A percentile compares a stretch with the other conserved stretches of the same genome.
phyloP scores from a whole-genome alignment of 352 stramenopile genomes.

The Pythium oligandrum region DNA sequence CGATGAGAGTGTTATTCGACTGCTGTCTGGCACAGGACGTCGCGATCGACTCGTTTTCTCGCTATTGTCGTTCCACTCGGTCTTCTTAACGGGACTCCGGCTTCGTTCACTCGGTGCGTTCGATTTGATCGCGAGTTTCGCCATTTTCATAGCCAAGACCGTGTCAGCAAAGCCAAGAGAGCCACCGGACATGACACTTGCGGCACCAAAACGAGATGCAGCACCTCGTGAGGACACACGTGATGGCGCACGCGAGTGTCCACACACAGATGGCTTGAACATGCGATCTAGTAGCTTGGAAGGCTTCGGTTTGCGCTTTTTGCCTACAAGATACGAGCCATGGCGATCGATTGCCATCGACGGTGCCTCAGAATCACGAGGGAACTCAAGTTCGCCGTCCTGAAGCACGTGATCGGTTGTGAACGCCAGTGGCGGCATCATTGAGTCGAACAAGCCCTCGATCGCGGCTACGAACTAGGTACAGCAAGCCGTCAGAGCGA shows the following conservation, averaged over 20 bases:
- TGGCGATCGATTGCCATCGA: conserved; percentile 13
- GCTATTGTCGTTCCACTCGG: conserved; percentile 14
- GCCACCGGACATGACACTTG: conserved; percentile 16
- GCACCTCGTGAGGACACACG: conserved; percentile 8
- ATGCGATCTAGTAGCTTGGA: conserved; percentile 5
- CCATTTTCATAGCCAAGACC: conserved; percentile 24
- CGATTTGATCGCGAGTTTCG: conserved; percentile 8
- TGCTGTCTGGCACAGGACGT: not conserved
- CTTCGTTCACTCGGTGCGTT: not conserved
- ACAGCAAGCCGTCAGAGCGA: too few relatives aligned
- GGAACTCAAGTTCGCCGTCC: conserved; percentile 9
- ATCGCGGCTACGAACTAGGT: conserved; percentile 9
- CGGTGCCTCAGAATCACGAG: conserved; percentile 1
- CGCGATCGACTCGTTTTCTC: not conserved
- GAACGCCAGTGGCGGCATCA: conserved; percentile 5
- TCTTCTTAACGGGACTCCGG: not conserved
- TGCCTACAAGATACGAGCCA: conserved; percentile 8
- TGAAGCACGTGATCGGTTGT: not conserved
- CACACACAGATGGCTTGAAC: conserved; percentile 4
- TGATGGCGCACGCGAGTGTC: conserved; percentile 11
- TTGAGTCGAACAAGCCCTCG: conserved; percentile 7
- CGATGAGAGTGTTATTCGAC: conserved; percentile 6
- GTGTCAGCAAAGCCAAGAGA: conserved; percentile 16
- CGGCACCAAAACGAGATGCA: conserved; percentile 2
- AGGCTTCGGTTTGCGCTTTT: conserved; percentile 10